Percentiles rank a stretch among this genome's conserved stretches.
These are phyloP conservation scores for Reutealis trisperma DNA, from an alignment of 345 rosid genomes.

Conservation along the genomic window DNA sequence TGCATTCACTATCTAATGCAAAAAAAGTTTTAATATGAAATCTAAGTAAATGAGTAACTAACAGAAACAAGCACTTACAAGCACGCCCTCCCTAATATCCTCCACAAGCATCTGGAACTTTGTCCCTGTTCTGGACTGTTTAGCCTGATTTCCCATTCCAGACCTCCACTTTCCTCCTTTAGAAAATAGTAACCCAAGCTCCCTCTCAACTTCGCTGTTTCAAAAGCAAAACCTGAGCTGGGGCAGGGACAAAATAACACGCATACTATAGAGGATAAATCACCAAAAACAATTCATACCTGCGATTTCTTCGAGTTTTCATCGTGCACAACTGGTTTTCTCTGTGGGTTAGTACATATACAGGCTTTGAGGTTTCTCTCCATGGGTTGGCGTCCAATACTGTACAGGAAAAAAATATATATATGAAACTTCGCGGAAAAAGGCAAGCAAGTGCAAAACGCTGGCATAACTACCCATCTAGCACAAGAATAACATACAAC, in stretches of 20 bases:
- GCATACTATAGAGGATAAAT: slow-evolving; percentile 9
- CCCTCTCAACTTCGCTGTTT: slow-evolving; percentile 87
- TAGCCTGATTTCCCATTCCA: slow-evolving; percentile 49
- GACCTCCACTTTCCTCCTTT: slow-evolving; percentile 58
- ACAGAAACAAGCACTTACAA: slow-evolving; percentile 48
- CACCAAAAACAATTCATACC: slow-evolving; percentile 40
- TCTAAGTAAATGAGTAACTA: neutral
- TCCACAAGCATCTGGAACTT: slow-evolving; percentile 95
- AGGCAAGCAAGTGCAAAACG: neutral
- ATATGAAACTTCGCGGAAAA: slow-evolving; percentile 5
- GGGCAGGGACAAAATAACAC: slow-evolving; percentile 12
- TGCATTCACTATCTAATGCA: neutral
- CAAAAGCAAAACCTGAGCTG: slow-evolving; percentile 17
- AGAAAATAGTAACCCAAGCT: slow-evolving; percentile 80
- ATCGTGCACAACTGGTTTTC: slow-evolving; percentile 88
- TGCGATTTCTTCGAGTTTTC: slow-evolving; percentile 90
- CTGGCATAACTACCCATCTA: neutral
- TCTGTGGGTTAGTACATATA: slow-evolving; percentile 75
- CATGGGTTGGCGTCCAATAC: slow-evolving; percentile 96
- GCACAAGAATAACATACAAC: neutral
- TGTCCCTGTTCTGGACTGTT: slow-evolving; percentile 58
- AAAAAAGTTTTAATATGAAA: neutral
- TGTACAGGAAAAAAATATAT: slow-evolving; percentile 28
- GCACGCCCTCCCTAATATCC: slow-evolving; percentile 86
- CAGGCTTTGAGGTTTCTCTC: slow-evolving; percentile 85